Evolutionary conservation across 2,329 filamentous ascomycete genomes (phyloP).

Genomic region (Seiridium unicorne): DNA sequence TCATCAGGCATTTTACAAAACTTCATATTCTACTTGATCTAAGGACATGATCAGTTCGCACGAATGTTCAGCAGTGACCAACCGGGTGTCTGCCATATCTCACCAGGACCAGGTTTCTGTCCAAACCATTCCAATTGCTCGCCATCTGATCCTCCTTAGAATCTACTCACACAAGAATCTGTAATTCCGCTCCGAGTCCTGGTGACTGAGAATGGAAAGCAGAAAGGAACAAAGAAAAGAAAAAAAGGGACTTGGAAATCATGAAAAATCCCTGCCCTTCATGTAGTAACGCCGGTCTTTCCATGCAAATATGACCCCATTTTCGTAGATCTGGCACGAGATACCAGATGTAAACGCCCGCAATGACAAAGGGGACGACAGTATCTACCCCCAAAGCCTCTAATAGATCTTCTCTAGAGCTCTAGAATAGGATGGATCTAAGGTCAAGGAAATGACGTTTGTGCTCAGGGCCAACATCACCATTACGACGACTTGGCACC

Average conservation of each 20-base stretch:
- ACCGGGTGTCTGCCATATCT: not conserved
- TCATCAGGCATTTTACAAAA: no score
- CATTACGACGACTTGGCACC: slow-evolving; percentile 21
- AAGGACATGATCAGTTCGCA: no score
- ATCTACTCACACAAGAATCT: not conserved
- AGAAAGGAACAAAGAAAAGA: not conserved
- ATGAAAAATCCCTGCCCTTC: not conserved
- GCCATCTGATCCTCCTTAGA: not conserved
- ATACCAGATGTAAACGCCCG: not conserved
- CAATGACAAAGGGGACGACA: not conserved
- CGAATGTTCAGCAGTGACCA: no score
- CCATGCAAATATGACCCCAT: slow-evolving; percentile 1
- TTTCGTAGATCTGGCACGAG: not conserved
- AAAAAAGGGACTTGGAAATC: not conserved
- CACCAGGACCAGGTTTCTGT: not conserved
- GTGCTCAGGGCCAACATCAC: not conserved
- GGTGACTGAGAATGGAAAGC: not conserved
- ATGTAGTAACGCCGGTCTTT: not conserved
- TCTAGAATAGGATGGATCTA: not conserved
- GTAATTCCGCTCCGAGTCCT: not conserved
- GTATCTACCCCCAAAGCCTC: not conserved
- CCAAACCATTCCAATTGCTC: not conserved
- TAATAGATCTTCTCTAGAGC: not conserved
- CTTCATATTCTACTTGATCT: no score
- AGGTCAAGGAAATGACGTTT: not conserved